phyloP scores from a whole-genome alignment of 1,139 yeast species.

The Saccharomyces hybrid region DNA sequence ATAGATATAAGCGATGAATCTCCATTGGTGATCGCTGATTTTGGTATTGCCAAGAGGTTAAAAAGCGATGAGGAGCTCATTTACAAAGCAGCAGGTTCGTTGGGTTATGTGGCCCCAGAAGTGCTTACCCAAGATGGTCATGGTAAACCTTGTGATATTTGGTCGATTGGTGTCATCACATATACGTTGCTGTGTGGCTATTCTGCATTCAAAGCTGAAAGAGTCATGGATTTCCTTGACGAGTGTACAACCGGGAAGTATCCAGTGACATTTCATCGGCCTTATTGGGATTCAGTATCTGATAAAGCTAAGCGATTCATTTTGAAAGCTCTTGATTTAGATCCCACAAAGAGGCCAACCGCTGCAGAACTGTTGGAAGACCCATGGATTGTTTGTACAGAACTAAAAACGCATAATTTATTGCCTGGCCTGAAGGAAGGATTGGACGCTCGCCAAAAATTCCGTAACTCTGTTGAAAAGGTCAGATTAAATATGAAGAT shows the following conservation, averaged over 20 bases:
- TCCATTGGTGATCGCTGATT: conserved; percentile 76
- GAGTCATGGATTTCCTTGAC: conserved; percentile 65
- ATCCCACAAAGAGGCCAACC: conserved; percentile 61
- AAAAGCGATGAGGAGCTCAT: conserved; percentile 52
- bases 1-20: conserved; percentile 41
- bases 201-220: conserved; percentile 84
- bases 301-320: conserved; percentile 70
- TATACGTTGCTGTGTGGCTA: conserved; percentile 88
- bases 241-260: conserved; percentile 63
- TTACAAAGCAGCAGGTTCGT: conserved; percentile 76
- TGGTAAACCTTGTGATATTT: conserved; percentile 85
- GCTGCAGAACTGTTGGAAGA: conserved; percentile 56
- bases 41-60: conserved; percentile 80
- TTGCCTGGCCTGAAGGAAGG: conserved; percentile 64
- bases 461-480: conserved; percentile 78
- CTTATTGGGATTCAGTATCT: conserved; percentile 77
- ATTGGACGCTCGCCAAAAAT: conserved; percentile 76
- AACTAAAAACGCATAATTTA: conserved; percentile 50
- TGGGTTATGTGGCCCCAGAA: conserved; percentile 94
- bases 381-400: conserved; percentile 57
- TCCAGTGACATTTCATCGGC: conserved; percentile 71
- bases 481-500: conserved; percentile 70
- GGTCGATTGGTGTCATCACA: conserved; percentile 88
- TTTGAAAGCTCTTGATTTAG: conserved; percentile 51
- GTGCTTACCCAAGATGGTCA: conserved; percentile 70